phyloP scores from a whole-genome alignment of 1,284 basidiomycete genomes.

The Ganoderma resinaceum region DNA sequence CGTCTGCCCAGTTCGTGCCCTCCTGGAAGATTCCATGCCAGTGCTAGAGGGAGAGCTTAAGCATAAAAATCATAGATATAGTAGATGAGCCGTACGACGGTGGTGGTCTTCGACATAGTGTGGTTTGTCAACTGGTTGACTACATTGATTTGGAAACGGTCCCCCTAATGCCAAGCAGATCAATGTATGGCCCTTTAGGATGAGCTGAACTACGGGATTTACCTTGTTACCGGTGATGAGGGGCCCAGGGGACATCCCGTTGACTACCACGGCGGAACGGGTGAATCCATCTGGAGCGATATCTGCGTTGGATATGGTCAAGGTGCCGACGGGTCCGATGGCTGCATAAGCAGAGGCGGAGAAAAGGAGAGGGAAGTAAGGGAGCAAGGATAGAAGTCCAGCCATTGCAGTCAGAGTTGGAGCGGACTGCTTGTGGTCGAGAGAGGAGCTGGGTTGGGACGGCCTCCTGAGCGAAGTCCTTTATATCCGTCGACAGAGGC shows the following conservation, averaged over 20 bases:
- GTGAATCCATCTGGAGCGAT: slow-evolving; percentile 35
- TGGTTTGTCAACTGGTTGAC: slow-evolving; percentile 13
- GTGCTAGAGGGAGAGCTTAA: slow-evolving; percentile 34
- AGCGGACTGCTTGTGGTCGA: not conserved
- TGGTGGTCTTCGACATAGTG: slow-evolving; percentile 45
- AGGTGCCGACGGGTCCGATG: slow-evolving; percentile 28
- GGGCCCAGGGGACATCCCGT: slow-evolving; percentile 37
- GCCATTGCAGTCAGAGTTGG: slow-evolving; percentile 15
- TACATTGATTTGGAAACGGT: slow-evolving; percentile 29
- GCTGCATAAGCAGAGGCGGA: slow-evolving; percentile 12
- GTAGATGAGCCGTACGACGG: slow-evolving; percentile 33
- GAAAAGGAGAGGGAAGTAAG: slow-evolving; percentile 18
- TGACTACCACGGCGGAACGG: slow-evolving; percentile 34
- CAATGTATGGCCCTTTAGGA: not conserved
- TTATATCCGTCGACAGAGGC: not conserved
- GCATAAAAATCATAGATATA: not conserved
- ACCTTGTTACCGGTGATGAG: slow-evolving; percentile 36
- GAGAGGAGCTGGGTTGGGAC: not conserved
- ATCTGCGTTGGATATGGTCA: slow-evolving; percentile 30
- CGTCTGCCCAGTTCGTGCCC: slow-evolving; percentile 36
- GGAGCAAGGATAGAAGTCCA: slow-evolving; percentile 23
- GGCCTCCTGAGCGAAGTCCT: not conserved
- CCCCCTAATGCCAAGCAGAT: slow-evolving; percentile 28
- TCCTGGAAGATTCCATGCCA: slow-evolving; percentile 43
- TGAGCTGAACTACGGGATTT: not conserved